A percentile compares a stretch with the other conserved stretches of the same genome.
Conservation (phyloP, 2,329 filamentous ascomycete genomes). For the Pezicula rhizophila region DNA sequence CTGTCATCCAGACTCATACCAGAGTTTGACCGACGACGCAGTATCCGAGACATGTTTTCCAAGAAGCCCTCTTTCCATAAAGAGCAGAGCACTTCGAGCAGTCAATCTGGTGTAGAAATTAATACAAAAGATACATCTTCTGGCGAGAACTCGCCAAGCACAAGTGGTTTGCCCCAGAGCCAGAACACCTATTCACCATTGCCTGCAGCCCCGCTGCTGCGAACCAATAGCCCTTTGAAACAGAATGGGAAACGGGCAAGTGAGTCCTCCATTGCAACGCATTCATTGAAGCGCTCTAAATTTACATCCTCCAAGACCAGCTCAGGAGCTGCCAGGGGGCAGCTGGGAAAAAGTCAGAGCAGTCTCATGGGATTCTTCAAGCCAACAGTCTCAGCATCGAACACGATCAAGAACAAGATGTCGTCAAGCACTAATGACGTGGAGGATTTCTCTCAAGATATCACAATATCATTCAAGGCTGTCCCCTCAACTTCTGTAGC, state of each 20-base stretch:
- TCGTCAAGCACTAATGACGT: slow-evolving; percentile 1
- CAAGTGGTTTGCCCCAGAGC: neutral
- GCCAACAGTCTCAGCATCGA: slow-evolving; percentile 38
- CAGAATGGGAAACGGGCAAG: slow-evolving; percentile 12
- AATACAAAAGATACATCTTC: neutral
- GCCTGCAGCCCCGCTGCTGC: slow-evolving; percentile 11
- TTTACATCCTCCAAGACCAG: slow-evolving; percentile 21
- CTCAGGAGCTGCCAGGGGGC: slow-evolving; percentile 34
- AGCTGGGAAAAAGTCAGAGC: slow-evolving; percentile 34
- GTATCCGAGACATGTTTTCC: slow-evolving; percentile 89
- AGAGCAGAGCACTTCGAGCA: slow-evolving; percentile 6
- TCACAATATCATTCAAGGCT: neutral
- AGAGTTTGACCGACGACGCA: slow-evolving; percentile 79
- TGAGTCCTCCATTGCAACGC: slow-evolving; percentile 6
- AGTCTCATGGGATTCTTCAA: slow-evolving; percentile 74
- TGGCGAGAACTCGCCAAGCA: neutral
- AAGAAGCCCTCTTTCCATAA: slow-evolving; percentile 36
- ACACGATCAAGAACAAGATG: slow-evolving; percentile 3
- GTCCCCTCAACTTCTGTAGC: slow-evolving; percentile 1
- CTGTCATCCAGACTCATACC: slow-evolving; percentile 78
- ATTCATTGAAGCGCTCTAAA: slow-evolving; percentile 45
- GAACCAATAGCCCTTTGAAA: slow-evolving; percentile 2
- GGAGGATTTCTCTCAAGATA: neutral
- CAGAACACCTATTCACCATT: neutral
- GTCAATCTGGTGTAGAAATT: slow-evolving; percentile 2